Evolutionary conservation across 768 basidiomycete species (phyloP).

Genomic region (Kondoa subrosea): DNA sequence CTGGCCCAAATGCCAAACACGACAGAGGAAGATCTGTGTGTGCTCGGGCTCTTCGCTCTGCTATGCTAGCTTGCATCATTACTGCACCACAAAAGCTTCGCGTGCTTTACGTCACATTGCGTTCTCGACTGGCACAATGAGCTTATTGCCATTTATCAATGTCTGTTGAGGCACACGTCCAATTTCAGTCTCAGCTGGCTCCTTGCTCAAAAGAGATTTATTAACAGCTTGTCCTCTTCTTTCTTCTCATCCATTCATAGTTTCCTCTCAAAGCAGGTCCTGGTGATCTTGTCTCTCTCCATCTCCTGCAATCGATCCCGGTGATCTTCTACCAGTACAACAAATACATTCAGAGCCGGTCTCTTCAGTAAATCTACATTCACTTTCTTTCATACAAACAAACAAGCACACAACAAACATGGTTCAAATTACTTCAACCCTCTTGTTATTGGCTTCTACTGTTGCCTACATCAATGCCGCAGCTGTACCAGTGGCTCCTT

Average conservation of each 20-base stretch:
- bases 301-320: background rate
- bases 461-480: background rate
- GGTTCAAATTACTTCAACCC: background rate
- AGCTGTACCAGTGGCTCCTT: background rate
- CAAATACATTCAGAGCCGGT: no score
- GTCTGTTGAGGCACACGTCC: background rate
- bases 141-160: background rate
- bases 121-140: background rate
- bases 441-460: background rate
- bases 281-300: background rate
- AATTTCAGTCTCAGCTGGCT: no score
- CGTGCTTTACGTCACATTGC: no score
- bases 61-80: no score
- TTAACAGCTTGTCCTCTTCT: background rate
- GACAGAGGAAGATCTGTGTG: no score
- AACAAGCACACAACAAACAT: background rate
- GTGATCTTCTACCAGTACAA: no score
- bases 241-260: background rate
- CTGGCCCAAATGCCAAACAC: no score
- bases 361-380: background rate
- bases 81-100: no score
- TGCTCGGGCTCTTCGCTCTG: no score
- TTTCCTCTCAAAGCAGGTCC: background rate
- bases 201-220: no score
- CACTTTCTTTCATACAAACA: background rate